These are phyloP conservation scores for Trichoderma atrobrunneum DNA, from an alignment of 2,329 filamentous ascomycete species.

Conservation along the genomic window DNA sequence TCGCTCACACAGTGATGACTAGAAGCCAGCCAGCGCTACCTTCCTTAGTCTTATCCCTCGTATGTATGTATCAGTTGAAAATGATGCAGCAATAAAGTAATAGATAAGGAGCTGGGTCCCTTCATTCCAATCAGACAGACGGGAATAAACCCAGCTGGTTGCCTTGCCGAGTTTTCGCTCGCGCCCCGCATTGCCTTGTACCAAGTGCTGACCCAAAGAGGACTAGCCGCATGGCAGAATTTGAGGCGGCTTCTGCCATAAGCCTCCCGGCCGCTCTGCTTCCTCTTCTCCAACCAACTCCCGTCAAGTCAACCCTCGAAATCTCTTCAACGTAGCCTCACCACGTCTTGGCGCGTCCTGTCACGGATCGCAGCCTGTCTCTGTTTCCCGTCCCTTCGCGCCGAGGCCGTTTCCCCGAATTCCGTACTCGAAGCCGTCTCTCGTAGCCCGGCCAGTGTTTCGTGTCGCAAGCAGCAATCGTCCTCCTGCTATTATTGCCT, in stretches of 20 bases:
- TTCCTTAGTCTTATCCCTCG: neutral
- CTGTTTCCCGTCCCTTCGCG: neutral
- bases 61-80: neutral
- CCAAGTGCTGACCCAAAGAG: neutral
- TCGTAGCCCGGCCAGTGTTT: slow-evolving; percentile 5
- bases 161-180: neutral
- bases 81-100: neutral
- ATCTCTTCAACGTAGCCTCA: slow-evolving; percentile 6
- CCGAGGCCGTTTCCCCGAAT: neutral
- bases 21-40: neutral
- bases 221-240: slow-evolving; percentile 14
- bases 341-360: neutral
- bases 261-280: slow-evolving; percentile 9
- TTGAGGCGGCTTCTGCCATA: slow-evolving; percentile 16
- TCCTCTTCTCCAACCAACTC: slow-evolving; percentile 15
- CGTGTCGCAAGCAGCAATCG: slow-evolving; percentile 9
- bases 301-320: neutral
- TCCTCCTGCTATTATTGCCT: slow-evolving; percentile 1
- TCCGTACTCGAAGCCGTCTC: neutral
- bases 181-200: slow-evolving; percentile 5
- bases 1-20: neutral
- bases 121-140: neutral
- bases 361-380: neutral
- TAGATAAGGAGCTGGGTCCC: neutral
- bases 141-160: neutral